Evolutionary conservation across 139 green algal genomes (phyloP).

Genomic region (Chlamydomonas schloesseri): DNA sequence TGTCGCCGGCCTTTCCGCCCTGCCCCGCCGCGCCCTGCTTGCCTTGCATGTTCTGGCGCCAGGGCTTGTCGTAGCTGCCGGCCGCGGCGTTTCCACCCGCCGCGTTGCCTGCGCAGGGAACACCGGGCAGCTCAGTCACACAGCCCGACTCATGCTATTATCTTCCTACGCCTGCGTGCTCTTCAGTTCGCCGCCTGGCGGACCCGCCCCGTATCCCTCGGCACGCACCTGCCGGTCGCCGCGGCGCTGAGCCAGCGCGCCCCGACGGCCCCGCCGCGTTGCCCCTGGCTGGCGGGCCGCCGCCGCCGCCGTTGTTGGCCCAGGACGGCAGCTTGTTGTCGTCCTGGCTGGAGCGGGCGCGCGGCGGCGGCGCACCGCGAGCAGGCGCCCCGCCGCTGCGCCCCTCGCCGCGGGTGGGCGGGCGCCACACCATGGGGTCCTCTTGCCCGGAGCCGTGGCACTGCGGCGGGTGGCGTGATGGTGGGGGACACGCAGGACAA

Average conservation of each 20-base stretch:
- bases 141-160: too few species aligned
- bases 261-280: slow-evolving; percentile 14
- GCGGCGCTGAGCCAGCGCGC: slow-evolving; percentile 23
- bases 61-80: slow-evolving; percentile 43
- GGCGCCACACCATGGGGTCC: slow-evolving; percentile 73
- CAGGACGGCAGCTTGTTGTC: neutral
- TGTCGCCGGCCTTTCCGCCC: neutral
- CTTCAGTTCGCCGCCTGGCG: too few species aligned
- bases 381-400: neutral
- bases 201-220: too few species aligned
- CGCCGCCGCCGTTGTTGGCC: slow-evolving; percentile 26
- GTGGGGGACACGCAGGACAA: too few species aligned
- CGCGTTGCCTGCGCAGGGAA: neutral
- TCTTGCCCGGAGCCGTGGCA: slow-evolving; percentile 17
- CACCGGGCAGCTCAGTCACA: too few species aligned
- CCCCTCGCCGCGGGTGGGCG: slow-evolving; percentile 48
- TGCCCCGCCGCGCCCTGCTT: slow-evolving; percentile 35
- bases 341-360: slow-evolving; percentile 32
- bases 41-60: slow-evolving; percentile 28
- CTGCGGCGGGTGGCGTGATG: neutral
- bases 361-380: neutral
- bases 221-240: neutral
- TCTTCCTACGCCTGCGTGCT: too few species aligned
- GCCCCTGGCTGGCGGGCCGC: neutral
- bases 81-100: too few species aligned